Conservation (phyloP, 768 basidiomycete species). For the Amanita brunnescens region DNA sequence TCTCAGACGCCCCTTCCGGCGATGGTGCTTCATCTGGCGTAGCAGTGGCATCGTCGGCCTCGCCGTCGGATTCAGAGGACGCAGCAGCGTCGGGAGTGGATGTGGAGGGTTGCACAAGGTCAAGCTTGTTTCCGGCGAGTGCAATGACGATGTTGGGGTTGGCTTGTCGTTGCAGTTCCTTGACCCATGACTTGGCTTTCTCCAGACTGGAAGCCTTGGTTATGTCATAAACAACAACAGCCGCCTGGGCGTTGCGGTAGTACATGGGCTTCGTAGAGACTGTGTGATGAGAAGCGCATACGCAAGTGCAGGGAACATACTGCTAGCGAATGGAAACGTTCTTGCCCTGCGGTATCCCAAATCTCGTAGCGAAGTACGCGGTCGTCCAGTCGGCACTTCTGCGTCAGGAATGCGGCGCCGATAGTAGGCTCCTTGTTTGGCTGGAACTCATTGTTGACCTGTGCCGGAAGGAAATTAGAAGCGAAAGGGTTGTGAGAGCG, state of each 20-base stretch:
- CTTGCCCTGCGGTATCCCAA: slow-evolving; percentile 94
- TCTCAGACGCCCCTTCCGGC: slow-evolving; percentile 51
- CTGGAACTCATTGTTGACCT: slow-evolving; percentile 98
- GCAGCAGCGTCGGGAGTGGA: slow-evolving; percentile 40
- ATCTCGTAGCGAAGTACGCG: slow-evolving; percentile 91
- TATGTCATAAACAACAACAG: slow-evolving; percentile 97
- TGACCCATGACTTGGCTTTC: slow-evolving; percentile 99
- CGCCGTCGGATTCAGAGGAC: slow-evolving; percentile 71
- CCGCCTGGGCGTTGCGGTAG: slow-evolving; percentile 96
- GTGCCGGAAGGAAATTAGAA: slow-evolving; percentile 9
- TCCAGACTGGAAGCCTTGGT: slow-evolving; percentile 94
- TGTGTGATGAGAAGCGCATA: slow-evolving; percentile 11
- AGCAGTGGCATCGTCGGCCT: slow-evolving; percentile 87
- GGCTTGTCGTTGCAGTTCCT: slow-evolving; percentile 96
- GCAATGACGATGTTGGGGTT: slow-evolving; percentile 99
- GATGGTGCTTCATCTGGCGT: slow-evolving; percentile 67
- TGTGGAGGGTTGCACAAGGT: slow-evolving; percentile 67
- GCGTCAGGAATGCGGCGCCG: slow-evolving; percentile 91
- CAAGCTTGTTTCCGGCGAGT: slow-evolving; percentile 95
- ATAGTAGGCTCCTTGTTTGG: slow-evolving; percentile 99
- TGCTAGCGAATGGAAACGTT: slow-evolving; percentile 96
- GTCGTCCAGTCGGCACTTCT: slow-evolving; percentile 94
- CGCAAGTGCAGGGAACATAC: slow-evolving; percentile 35
- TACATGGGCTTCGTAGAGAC: slow-evolving; percentile 76
- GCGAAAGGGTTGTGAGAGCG: neutral